Evolutionary conservation across 1,284 basidiomycete genomes (phyloP).

Genomic region (Abortiporus biennis): DNA sequence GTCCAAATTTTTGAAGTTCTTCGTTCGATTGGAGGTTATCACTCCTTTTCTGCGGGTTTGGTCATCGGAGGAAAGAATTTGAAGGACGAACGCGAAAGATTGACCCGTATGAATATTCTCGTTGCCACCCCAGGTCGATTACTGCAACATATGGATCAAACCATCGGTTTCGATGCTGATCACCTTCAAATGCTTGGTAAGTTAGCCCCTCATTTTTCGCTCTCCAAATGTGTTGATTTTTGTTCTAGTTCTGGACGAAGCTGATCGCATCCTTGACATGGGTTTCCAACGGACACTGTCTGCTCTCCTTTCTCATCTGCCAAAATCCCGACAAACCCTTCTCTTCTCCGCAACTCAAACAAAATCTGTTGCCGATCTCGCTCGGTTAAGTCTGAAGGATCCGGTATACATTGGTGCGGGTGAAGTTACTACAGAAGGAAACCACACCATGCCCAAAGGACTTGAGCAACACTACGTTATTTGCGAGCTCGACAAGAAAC

Average conservation of each 20-base stretch:
- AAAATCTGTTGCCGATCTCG: conserved; percentile 84
- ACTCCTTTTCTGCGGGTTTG: conserved; percentile 91
- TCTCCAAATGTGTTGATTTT: neutral
- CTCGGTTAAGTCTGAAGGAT: conserved; percentile 83
- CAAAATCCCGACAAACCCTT: conserved; percentile 84
- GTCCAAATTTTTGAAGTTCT: conserved; percentile 98
- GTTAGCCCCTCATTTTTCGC: no score
- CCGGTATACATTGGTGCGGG: conserved; percentile 71
- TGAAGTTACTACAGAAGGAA: neutral
- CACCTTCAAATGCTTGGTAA: conserved; percentile 87
- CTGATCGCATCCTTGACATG: conserved; percentile 95
- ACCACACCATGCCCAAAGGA: conserved; percentile 44
- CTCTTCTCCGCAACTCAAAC: conserved; percentile 98
- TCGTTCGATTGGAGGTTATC: conserved; percentile 85
- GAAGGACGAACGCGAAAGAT: conserved; percentile 86
- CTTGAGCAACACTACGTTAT: conserved; percentile 92
- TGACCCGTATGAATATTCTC: conserved; percentile 94
- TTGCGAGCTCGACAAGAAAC: conserved; percentile 81
- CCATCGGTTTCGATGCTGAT: conserved; percentile 88
- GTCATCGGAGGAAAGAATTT: conserved; percentile 97
- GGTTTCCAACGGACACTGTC: conserved; percentile 88
- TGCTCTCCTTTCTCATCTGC: conserved; percentile 86
- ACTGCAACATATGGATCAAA: conserved; percentile 98
- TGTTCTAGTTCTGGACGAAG: conserved; percentile 85
- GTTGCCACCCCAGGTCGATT: conserved; percentile 95